Evolutionary conservation across 2,329 filamentous ascomycete species (phyloP).

Genomic region (Aureobasidium sp.): DNA sequence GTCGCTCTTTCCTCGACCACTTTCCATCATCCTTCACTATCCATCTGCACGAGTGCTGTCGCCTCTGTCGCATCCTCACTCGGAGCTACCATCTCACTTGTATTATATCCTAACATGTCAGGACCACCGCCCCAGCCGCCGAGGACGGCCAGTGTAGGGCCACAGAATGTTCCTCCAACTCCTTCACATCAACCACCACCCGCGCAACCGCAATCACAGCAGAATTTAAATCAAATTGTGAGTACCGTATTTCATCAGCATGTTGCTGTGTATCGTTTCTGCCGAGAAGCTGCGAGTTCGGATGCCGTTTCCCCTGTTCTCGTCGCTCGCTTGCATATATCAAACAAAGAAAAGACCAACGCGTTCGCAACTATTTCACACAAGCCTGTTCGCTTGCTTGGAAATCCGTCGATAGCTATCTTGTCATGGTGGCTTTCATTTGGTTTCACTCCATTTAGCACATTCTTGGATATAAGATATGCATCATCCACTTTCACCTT

Average conservation of each 20-base stretch:
- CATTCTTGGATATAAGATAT: not conserved
- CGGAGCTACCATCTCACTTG: not conserved
- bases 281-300: not conserved
- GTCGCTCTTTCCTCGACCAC: not conserved
- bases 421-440: not conserved
- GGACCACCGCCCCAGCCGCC: constrained; percentile 27
- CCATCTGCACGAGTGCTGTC: too few relatives aligned
- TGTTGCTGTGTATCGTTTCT: not conserved
- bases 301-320: not conserved
- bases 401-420: too few relatives aligned
- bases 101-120: constrained; percentile 23
- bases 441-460: not conserved
- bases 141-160: constrained; percentile 28
- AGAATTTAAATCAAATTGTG: constrained; percentile 94
- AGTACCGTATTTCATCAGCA: constrained; percentile 32
- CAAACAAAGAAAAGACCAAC: not conserved
- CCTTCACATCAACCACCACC: constrained; percentile 34
- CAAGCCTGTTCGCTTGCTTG: not conserved
- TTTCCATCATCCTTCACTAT: not conserved
- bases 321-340: not conserved
- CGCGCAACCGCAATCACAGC: constrained; percentile 58
- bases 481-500: not conserved
- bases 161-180: constrained; percentile 19
- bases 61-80: not conserved
- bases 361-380: not conserved